phyloP scores from a whole-genome alignment of 805 yeast genomes.

The Yamadazyma sp. region DNA sequence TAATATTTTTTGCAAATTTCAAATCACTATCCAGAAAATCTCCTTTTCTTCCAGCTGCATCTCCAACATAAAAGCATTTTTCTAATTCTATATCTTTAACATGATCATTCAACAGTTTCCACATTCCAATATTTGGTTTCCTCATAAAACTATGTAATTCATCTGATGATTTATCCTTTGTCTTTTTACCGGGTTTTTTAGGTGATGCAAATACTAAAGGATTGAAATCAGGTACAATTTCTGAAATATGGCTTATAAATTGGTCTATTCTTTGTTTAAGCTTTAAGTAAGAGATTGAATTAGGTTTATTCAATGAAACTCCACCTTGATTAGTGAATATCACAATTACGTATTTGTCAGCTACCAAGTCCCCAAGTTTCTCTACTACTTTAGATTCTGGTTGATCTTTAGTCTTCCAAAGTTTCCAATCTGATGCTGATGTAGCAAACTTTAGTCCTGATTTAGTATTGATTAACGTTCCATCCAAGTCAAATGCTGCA shows the following conservation, averaged over 20 bases:
- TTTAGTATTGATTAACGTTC: constrained; percentile 67
- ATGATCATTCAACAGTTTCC: constrained; percentile 49
- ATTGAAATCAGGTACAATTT: constrained; percentile 15
- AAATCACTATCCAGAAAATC: constrained; percentile 84
- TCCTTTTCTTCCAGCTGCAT: constrained; percentile 82
- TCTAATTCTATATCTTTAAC: constrained; percentile 37
- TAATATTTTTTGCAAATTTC: constrained; percentile 59
- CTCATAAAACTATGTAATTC: constrained; percentile 44
- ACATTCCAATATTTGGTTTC: constrained; percentile 82
- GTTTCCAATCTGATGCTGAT: constrained; percentile 70
- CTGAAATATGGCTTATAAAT: constrained; percentile 26
- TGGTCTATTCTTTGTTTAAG: constrained; percentile 41
- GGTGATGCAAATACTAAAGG: constrained; percentile 63
- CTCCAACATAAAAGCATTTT: constrained; percentile 77
- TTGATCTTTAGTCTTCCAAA: constrained; percentile 23
- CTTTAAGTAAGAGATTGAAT: constrained; percentile 32
- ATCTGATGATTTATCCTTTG: constrained; percentile 19
- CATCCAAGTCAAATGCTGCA: constrained; percentile 85
- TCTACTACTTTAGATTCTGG: constrained; percentile 17
- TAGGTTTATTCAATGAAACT: constrained; percentile 35
- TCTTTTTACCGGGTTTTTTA: constrained; percentile 41
- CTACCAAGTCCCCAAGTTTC: constrained; percentile 20
- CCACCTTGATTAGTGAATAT: constrained; percentile 89
- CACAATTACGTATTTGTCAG: constrained; percentile 44
- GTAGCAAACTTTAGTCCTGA: constrained; percentile 58